Evolutionary conservation across 2,329 filamentous ascomycete genomes (phyloP), one percentile per base, ranked within the genome.

Genomic region (Fusarium pseudoanthophilum): DNA sequence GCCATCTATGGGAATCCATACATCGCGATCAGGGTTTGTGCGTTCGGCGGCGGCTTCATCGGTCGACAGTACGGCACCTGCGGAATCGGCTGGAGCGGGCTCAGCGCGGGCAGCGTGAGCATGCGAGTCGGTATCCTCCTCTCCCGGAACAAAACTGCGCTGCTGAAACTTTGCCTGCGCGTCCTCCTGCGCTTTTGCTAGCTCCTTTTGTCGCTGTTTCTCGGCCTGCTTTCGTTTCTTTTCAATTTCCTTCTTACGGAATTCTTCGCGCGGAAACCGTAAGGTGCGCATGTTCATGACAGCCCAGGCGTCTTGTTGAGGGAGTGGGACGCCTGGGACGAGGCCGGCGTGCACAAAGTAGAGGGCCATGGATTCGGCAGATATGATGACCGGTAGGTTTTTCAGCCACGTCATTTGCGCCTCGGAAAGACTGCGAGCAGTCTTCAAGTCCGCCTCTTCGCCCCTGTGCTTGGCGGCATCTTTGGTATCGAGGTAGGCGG

Each of bases 201-300:
- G 42, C 24, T 67, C 71, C 40, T 71, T 60, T 43, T 76, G 65
- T 18, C 68, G 67, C 51, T 73, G 63, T 39, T 74, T 70, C 36
- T 78, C 66, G 40, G 76, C 63, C 32, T 77, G 72, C 39, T 74
- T 71, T 53, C 71, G 71, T 53, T 76, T 77, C 49, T 72, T 76
- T 21, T 78, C 72, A 13, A 75, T 68, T 56, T 79, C 75, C 75
- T 82, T 70, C 77, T 85, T 71, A 84, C 82, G 81, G 34, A 83
- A 80, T 30, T 82, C 78, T 58, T 80, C 78, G 36, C 79, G 80
- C 11, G 91, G 83, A 73, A 85, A 87, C 74, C 93, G 87, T 60
- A 97, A 88, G 11, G 91, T 93, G 64, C 95, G 91, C 93, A 99
- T 97, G 79, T 94, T 96, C 95, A 98, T 98, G 45, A 93, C 92